These are phyloP conservation scores for Aspergillus niger DNA, from an alignment of 2,329 filamentous ascomycete species.

Conservation along the genomic window DNA sequence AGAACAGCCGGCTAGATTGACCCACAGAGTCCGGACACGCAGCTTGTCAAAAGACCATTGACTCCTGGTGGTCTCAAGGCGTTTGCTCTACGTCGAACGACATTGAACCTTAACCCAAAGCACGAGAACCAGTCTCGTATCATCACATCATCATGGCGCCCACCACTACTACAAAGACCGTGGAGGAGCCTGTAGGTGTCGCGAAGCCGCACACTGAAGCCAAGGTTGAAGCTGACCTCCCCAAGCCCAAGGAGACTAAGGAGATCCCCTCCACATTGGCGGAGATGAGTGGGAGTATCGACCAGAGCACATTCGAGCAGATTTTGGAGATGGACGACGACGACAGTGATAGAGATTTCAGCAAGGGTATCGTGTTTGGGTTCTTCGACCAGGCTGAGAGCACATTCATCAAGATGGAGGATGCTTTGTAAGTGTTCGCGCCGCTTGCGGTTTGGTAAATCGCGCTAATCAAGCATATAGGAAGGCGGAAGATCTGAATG, in stretches of 20 bases:
- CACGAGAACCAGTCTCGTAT: background rate
- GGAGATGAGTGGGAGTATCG: conserved; percentile 75
- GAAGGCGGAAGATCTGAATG: conserved; percentile 65
- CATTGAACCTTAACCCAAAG: background rate
- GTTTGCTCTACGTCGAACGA: conserved; percentile 6
- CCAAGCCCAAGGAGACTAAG: conserved; percentile 49
- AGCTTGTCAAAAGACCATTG: conserved; percentile 2
- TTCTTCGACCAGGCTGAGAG: conserved; percentile 90
- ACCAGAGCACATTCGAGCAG: conserved; percentile 80
- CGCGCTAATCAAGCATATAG: conserved; percentile 47
- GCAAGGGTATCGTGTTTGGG: conserved; percentile 80
- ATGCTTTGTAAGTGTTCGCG: conserved; percentile 67
- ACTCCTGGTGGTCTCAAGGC: background rate
- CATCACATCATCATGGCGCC: conserved; percentile 29
- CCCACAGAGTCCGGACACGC: background rate
- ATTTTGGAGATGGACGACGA: conserved; percentile 99
- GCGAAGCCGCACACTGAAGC: background rate
- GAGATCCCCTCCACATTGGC: conserved; percentile 45
- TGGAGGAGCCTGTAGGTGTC: conserved; percentile 28
- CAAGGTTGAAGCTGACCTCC: conserved; percentile 11
- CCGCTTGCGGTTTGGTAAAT: background rate
- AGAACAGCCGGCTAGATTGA: conserved; percentile 5
- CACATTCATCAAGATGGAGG: conserved; percentile 84
- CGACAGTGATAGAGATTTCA: conserved; percentile 78
- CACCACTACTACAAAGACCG: conserved; percentile 30